Evolutionary conservation across 1,284 basidiomycete genomes (phyloP).

Genomic region (Ustilago cynodontis): DNA sequence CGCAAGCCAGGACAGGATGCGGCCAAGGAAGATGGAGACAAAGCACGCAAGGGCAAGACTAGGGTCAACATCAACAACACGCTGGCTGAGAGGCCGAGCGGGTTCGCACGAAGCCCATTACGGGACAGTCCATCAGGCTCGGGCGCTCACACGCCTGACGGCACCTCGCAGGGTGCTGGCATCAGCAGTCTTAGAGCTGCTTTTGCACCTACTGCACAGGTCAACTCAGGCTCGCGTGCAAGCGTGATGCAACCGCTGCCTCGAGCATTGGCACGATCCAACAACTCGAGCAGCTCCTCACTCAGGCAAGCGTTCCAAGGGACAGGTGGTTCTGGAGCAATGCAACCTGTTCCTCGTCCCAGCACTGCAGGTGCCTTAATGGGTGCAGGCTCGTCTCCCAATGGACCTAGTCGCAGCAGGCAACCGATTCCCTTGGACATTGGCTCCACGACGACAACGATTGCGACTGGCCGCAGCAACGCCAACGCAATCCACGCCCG

Average conservation of each 20-base stretch:
- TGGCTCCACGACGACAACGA: background rate
- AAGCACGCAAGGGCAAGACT: constrained; percentile 21
- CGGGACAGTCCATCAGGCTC: constrained; percentile 32
- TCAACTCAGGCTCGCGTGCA: constrained; percentile 22
- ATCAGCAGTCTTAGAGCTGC: constrained; percentile 30
- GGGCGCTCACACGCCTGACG: constrained; percentile 40
- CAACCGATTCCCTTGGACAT: constrained; percentile 34
- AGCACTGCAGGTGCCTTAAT: background rate
- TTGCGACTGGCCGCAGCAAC: constrained; percentile 1
- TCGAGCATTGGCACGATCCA: constrained; percentile 26
- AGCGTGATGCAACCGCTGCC: constrained; percentile 49
- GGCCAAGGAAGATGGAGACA: background rate
- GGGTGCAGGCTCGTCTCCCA: constrained; percentile 5
- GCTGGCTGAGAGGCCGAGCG: constrained; percentile 1
- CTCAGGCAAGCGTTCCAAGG: constrained; percentile 34
- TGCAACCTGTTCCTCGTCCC: constrained; percentile 18
- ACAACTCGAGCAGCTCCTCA: constrained; percentile 45
- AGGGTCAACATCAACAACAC: constrained; percentile 25
- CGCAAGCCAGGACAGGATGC: constrained; percentile 3
- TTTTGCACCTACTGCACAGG: constrained; percentile 35
- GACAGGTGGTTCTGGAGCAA: constrained; percentile 17
- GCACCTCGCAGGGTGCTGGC: constrained; percentile 23
- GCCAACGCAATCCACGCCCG: background rate
- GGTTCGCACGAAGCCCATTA: constrained; percentile 14
- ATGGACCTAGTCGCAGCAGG: constrained; percentile 9